Evolutionary conservation across 2,329 filamentous ascomycete species (phyloP).

Genomic region (Clarireedia hainanense): DNA sequence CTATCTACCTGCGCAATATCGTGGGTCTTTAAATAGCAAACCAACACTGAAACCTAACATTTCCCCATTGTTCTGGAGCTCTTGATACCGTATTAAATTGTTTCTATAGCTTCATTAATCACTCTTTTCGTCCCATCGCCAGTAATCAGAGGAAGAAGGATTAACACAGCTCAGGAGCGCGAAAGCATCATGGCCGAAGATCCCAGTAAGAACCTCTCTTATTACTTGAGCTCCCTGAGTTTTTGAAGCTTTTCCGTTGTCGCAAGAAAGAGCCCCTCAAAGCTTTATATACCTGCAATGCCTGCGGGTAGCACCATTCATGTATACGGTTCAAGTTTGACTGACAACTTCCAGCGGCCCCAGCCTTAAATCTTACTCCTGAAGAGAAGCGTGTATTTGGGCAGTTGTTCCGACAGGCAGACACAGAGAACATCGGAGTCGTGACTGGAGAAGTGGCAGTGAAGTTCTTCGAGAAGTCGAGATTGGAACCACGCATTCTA

Average conservation of each 20-base stretch:
- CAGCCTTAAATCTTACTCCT: conserved; percentile 74
- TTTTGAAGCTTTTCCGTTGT: not conserved
- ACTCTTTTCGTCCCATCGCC: not conserved
- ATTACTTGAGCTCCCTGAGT: conserved; percentile 49
- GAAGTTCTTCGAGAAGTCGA: conserved; percentile 96
- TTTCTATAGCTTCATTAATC: not conserved
- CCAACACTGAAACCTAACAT: not conserved
- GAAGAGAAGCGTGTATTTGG: conserved; percentile 94
- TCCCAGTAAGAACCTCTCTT: conserved; percentile 38
- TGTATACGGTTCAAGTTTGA: not conserved
- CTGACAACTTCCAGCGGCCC: conserved; percentile 38
- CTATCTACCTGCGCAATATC: not conserved
- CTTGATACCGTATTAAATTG: not conserved
- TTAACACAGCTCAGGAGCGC: not conserved
- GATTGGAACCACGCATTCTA: conserved; percentile 74
- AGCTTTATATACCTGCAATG: not conserved
- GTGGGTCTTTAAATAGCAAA: not conserved
- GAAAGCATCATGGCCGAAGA: conserved; percentile 27
- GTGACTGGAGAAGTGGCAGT: conserved; percentile 95
- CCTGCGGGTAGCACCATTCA: not conserved
- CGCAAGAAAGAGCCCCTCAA: not conserved
- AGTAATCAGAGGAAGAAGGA: conserved; percentile 6
- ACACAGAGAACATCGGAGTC: conserved; percentile 84
- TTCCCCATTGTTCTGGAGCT: not conserved
- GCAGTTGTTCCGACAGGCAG: conserved; percentile 87